Evolutionary conservation across 2,329 filamentous ascomycete genomes (phyloP), one percentile per base, ranked within the genome.

Genomic region (Didymella exigua): DNA sequence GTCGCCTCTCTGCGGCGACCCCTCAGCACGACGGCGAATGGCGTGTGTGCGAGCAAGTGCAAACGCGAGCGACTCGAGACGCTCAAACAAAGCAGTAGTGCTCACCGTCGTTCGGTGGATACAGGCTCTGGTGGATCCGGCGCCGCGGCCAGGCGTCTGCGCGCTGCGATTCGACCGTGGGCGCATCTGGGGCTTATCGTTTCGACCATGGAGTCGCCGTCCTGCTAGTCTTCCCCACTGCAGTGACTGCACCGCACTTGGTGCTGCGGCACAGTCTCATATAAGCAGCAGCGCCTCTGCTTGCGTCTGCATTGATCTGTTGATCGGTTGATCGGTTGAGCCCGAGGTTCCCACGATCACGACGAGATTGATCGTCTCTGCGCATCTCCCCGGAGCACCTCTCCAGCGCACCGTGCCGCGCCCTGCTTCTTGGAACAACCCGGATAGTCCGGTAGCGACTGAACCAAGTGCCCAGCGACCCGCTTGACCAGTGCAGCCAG

Each of bases 121-220:
- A 27, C 53, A 24, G 53, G 8, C 52, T 24, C 16, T 21, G 13
- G 23, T 26, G 31, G 37, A 33, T 19, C 54, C 54, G 37, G 43
- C 31, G 48, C 37, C n/a, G 51, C 38, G 34, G 31, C 36, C 24
- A 33, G 43, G 27, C 41, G n/a, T 27, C 4, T 29, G 52, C 46
- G 27, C 21, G 46, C 46, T 56, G 53, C 48, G 54, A 51, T 56
- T 51, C 48, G 47, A 44, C 18, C 34, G 42, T 21, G 46, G 34
- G 52, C 23, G 18, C 41, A 31, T 46, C 46, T 50, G 46, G 46
- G 53, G 47, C 46, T 56, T 48, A 50, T 50, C 53, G 48, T 47
- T 16, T 30, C 31, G 34, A 43, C 29, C 23, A 46, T 50, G 11
- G 34, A 55, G 77, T 80, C 33, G 79, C 77, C 9, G 90, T 86